Evolutionary conservation across 257 asterid species (phyloP).

Genomic region (Primulina huaijiensis): DNA sequence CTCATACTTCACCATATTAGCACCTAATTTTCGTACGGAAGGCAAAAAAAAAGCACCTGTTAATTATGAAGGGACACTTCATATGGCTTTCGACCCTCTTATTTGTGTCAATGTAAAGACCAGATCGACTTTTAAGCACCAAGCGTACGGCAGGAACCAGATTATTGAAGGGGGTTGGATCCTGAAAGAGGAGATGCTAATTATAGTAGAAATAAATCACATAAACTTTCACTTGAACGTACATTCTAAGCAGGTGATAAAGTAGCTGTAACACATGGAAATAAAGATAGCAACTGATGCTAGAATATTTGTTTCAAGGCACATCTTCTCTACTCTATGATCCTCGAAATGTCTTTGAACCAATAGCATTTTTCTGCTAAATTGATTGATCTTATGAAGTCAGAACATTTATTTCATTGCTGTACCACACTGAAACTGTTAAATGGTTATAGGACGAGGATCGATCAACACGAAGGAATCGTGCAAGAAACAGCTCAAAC

Average conservation of each 20-base stretch:
- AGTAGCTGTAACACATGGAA: not conserved
- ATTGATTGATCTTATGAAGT: not conserved
- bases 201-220: not conserved
- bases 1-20: not conserved
- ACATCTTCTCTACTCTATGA: not conserved
- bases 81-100: not conserved
- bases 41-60: not conserved
- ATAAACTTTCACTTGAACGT: not conserved
- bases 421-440: not conserved
- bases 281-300: not conserved
- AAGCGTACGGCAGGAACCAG: not conserved
- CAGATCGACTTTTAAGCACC: not conserved
- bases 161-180: not conserved
- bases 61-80: not conserved
- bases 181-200: not conserved
- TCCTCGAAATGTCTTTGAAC: not conserved
- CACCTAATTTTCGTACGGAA: not conserved
- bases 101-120: not conserved
- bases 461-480: conserved; percentile 37
- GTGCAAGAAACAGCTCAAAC: conserved; percentile 35
- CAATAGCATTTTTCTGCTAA: not conserved
- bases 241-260: not conserved
- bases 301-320: not conserved
- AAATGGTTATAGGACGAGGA: conserved; percentile 43
- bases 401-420: not conserved